Percentiles rank a stretch among this genome's conserved stretches.
phyloP scores from a whole-genome alignment of 2,329 filamentous ascomycete genomes.

The Cladosporium sp. region DNA sequence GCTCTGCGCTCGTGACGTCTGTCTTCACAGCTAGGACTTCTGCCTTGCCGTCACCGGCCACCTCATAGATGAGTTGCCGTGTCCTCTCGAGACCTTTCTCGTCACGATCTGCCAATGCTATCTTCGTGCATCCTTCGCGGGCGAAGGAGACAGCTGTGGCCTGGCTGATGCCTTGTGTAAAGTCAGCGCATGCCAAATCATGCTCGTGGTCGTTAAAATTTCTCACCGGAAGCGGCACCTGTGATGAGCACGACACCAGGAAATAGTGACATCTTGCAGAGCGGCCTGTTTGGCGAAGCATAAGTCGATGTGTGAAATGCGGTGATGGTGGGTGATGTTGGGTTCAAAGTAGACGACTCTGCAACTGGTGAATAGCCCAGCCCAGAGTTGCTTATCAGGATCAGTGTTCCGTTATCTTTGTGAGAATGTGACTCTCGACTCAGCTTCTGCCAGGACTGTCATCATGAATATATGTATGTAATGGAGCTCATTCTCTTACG shows the following conservation, averaged over 20 bases:
- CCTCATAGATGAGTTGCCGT: slow-evolving; percentile 31
- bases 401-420: not conserved
- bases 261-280: slow-evolving; percentile 29
- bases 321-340: not conserved
- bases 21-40: slow-evolving; percentile 32
- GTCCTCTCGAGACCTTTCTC: slow-evolving; percentile 38
- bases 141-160: slow-evolving; percentile 48
- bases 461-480: not conserved
- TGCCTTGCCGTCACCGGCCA: slow-evolving; percentile 24
- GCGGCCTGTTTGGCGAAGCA: not conserved
- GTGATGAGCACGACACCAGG: slow-evolving; percentile 37
- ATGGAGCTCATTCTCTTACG: slow-evolving; percentile 17
- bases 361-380: not conserved
- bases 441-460: not conserved
- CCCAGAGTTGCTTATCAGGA: not conserved
- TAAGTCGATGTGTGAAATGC: not conserved
- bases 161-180: slow-evolving; percentile 43
- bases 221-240: slow-evolving; percentile 36
- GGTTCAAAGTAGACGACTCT: not conserved
- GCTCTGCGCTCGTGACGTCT: slow-evolving; percentile 40
- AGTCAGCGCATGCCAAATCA: slow-evolving; percentile 13
- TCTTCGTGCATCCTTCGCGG: slow-evolving; percentile 45
- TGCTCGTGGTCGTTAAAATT: not conserved
- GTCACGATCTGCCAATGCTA: slow-evolving; percentile 46
- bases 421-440: not conserved